Percentiles rank a stretch among this genome's conserved stretches.
Evolutionary conservation across 2,329 filamentous ascomycete genomes (phyloP).

Genomic region (Diaporthe vaccinii): DNA sequence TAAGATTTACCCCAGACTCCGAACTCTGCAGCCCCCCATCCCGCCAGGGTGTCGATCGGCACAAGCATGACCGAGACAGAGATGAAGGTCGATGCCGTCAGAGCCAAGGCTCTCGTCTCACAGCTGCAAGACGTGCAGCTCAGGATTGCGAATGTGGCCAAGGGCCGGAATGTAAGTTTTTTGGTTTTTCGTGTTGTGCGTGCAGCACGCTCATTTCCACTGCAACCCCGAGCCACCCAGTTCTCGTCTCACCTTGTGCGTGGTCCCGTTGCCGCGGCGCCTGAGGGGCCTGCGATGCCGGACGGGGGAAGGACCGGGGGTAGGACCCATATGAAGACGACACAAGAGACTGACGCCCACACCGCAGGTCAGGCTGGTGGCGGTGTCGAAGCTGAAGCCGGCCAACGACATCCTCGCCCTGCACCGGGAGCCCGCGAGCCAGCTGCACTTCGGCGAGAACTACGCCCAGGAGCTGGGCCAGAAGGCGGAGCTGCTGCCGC

Average conservation of each 20-base stretch:
- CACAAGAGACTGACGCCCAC: slow-evolving; percentile 40
- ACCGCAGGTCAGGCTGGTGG: slow-evolving; percentile 83
- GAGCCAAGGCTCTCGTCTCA: slow-evolving; percentile 72
- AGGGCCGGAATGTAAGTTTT: slow-evolving; percentile 66
- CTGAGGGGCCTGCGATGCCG: neutral
- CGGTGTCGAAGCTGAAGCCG: slow-evolving; percentile 96
- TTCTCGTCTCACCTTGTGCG: slow-evolving; percentile 36
- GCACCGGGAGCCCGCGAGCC: slow-evolving; percentile 71
- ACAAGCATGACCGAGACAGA: slow-evolving; percentile 59
- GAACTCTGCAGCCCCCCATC: slow-evolving; percentile 16
- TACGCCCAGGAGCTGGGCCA: slow-evolving; percentile 91
- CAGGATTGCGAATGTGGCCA: slow-evolving; percentile 67
- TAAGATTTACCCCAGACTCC: neutral
- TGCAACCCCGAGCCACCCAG: neutral
- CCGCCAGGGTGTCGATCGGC: slow-evolving; percentile 16
- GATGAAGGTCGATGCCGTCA: slow-evolving; percentile 73
- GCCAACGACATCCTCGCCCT: slow-evolving; percentile 90
- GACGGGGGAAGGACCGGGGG: neutral
- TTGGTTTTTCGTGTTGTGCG: neutral
- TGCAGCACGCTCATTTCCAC: neutral
- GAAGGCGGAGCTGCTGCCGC: slow-evolving; percentile 85
- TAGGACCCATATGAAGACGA: neutral
- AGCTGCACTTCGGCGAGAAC: slow-evolving; percentile 94
- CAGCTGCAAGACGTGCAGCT: slow-evolving; percentile 73
- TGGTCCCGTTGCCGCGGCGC: neutral